Evolutionary conservation across 768 basidiomycete genomes (phyloP).

Genomic region (Boletus patriciae): DNA sequence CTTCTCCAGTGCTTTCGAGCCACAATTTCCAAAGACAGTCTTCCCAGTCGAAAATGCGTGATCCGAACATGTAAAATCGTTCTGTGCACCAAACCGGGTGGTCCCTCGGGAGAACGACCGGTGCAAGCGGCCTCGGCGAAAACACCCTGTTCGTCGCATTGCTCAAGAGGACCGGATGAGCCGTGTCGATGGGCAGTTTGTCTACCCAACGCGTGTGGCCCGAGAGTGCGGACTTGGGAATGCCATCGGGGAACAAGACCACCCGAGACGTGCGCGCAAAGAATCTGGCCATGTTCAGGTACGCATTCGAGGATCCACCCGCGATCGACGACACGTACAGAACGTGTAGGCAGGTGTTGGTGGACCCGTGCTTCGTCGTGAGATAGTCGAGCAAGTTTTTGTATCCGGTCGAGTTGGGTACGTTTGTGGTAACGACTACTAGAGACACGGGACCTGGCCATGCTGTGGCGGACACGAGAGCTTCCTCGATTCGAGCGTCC

Average conservation of each 20-base stretch:
- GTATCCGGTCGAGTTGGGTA: slow-evolving; percentile 29
- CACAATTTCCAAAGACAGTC: slow-evolving; percentile 68
- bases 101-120: slow-evolving; percentile 44
- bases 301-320: slow-evolving; percentile 47
- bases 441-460: slow-evolving; percentile 57
- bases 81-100: slow-evolving; percentile 63
- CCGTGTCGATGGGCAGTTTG: slow-evolving; percentile 9
- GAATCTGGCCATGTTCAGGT: slow-evolving; percentile 63
- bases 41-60: slow-evolving; percentile 55
- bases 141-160: slow-evolving; percentile 34
- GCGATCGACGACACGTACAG: slow-evolving; percentile 41
- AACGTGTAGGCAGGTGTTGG: slow-evolving; percentile 46
- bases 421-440: slow-evolving; percentile 41
- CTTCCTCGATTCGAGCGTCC: slow-evolving; percentile 35
- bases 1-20: slow-evolving; percentile 51
- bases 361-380: slow-evolving; percentile 6
- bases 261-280: slow-evolving; percentile 50
- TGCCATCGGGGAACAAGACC: slow-evolving; percentile 53
- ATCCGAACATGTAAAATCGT: slow-evolving; percentile 45
- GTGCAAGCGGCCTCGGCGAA: slow-evolving; percentile 43
- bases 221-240: slow-evolving; percentile 19
- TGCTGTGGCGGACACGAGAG: slow-evolving; percentile 36
- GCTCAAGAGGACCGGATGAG: slow-evolving; percentile 32
- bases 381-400: slow-evolving; percentile 18
- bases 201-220: slow-evolving; percentile 22